phyloP scores from a whole-genome alignment of 1,284 basidiomycete species.

The Coriolopsis trogii region DNA sequence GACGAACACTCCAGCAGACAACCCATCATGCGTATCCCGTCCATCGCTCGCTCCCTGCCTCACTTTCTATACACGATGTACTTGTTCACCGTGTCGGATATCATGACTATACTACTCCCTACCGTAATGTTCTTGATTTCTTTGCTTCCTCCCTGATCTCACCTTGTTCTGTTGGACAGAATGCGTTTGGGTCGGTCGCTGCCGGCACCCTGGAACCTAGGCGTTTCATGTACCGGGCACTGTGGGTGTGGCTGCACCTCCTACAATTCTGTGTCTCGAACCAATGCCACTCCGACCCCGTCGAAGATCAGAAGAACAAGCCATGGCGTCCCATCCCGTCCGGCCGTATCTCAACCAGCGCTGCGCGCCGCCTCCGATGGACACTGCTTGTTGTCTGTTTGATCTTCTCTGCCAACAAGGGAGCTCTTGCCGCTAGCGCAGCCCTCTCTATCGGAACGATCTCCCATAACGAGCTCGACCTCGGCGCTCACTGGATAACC shows the following conservation, averaged over 20 bases:
- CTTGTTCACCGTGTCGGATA: too few species aligned
- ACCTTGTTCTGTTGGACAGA: too few species aligned
- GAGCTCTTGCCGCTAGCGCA: constrained; percentile 24
- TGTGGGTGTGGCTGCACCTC: constrained; percentile 49
- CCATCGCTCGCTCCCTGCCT: too few species aligned
- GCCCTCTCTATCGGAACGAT: constrained; percentile 33
- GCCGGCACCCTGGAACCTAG: too few species aligned
- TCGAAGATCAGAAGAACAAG: constrained; percentile 48
- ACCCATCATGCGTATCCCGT: too few species aligned
- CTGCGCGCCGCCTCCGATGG: constrained; percentile 40
- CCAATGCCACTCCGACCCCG: constrained; percentile 40
- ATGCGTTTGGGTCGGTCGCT: too few species aligned
- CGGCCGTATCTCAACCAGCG: constrained; percentile 36
- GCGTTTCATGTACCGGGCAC: too few species aligned
- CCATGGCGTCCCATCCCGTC: constrained; percentile 48
- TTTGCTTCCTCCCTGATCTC: too few species aligned
- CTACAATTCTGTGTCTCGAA: constrained; percentile 48
- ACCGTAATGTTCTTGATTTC: too few species aligned
- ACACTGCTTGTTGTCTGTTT: constrained; percentile 39
- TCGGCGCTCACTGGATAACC: constrained; percentile 37
- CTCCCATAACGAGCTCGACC: constrained; percentile 39
- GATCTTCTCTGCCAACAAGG: constrained; percentile 19
- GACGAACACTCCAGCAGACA: too few species aligned
- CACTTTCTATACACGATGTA: too few species aligned
- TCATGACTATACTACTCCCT: too few species aligned